Conservation (phyloP, 768 basidiomycete species). For the Naganishia friedmannii region DNA sequence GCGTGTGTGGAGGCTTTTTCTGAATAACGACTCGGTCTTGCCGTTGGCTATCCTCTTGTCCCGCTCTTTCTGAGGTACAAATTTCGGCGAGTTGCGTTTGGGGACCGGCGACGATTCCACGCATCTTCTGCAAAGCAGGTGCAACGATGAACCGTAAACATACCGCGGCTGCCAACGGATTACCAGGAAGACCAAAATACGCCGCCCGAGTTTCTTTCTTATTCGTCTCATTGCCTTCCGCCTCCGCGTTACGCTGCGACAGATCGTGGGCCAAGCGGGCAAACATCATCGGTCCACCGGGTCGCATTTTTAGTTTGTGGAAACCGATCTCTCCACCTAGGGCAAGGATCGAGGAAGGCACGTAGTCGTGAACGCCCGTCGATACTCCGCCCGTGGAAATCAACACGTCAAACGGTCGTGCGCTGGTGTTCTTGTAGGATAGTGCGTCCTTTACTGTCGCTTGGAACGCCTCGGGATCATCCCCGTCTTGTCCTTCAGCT, state of each 20-base stretch:
- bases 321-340: conserved; percentile 24
- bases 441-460: background rate
- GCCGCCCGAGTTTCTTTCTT: background rate
- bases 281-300: conserved; percentile 28
- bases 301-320: conserved; percentile 25
- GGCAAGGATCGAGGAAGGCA: conserved; percentile 20
- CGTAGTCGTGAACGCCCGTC: conserved; percentile 26
- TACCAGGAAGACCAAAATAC: conserved; percentile 28
- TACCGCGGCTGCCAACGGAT: conserved; percentile 24
- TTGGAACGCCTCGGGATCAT: background rate
- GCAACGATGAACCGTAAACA: conserved; percentile 27
- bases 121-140: conserved; percentile 18
- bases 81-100: background rate
- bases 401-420: conserved; percentile 13
- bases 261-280: conserved; percentile 4
- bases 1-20: conserved; percentile 4
- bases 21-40: background rate
- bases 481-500: conserved; percentile 13
- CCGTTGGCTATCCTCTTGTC: background rate
- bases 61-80: background rate
- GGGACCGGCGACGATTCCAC: background rate
- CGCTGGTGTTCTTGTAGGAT: background rate
- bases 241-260: background rate
- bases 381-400: conserved; percentile 29
- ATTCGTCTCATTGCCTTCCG: background rate